Conservation (phyloP, 1,284 basidiomycete species). For the Leccinum huronense region DNA sequence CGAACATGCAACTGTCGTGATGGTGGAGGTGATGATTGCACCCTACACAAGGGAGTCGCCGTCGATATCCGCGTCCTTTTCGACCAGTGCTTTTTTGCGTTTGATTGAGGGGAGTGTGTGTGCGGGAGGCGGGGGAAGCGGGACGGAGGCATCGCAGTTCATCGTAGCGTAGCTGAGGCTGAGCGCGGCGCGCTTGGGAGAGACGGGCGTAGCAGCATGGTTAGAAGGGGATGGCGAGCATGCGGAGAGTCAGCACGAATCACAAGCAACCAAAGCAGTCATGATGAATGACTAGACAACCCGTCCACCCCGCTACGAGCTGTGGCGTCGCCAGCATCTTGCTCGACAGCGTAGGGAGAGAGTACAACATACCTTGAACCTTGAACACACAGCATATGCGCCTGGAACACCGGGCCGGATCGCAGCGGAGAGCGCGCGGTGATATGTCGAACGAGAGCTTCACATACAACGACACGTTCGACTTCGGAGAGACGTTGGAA, state of each 20-base stretch:
- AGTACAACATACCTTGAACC: slow-evolving; percentile 24
- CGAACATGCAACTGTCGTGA: not conserved
- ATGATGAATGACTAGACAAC: not conserved
- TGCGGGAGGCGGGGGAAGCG: not conserved
- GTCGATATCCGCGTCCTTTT: slow-evolving; percentile 24
- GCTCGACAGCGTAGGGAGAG: not conserved
- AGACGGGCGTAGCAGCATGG: slow-evolving; percentile 14
- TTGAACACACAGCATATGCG: slow-evolving; percentile 2
- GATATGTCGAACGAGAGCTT: slow-evolving; percentile 33
- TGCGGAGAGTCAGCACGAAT: slow-evolving; percentile 9
- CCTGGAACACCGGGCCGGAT: slow-evolving; percentile 19
- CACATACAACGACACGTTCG: slow-evolving; percentile 4
- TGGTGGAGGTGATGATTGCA: not conserved
- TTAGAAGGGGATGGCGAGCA: slow-evolving; percentile 31
- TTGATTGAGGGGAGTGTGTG: slow-evolving; percentile 15
- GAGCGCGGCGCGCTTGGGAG: slow-evolving; percentile 29
- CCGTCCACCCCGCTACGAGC: not conserved
- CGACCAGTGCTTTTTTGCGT: slow-evolving; percentile 29
- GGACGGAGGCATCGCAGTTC: slow-evolving; percentile 19
- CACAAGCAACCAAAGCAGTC: not conserved
- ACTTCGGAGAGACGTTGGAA: slow-evolving; percentile 16
- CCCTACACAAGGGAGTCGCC: not conserved
- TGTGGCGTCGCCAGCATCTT: not conserved
- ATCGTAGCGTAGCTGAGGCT: slow-evolving; percentile 26
- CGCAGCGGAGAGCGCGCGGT: slow-evolving; percentile 27